Base-by-base conservation (phyloP, 495 filamentous ascomycete species). In the Bombardia bombarda region DNA sequence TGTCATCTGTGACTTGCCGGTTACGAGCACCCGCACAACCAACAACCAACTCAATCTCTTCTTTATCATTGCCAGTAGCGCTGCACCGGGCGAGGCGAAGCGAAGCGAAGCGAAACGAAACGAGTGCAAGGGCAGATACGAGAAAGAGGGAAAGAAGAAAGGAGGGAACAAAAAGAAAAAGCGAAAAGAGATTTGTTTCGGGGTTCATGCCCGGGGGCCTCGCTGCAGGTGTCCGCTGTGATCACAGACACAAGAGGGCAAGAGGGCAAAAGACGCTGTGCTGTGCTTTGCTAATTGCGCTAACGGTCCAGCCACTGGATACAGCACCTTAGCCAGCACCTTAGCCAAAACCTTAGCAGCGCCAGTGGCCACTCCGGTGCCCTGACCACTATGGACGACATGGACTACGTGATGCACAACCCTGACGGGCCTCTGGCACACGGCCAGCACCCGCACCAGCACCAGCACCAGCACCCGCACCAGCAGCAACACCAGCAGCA, bases 321-420 rank as follows among this genome's bases (percentile, higher is more conserved):
- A n/a, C n/a, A n/a, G n/a, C n/a, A n/a, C n/a, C n/a, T n/a, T n/a
- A n/a, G n/a, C n/a, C n/a, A n/a, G n/a, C n/a, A n/a, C n/a, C n/a
- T n/a, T n/a, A n/a, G n/a, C n/a, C n/a, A n/a, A n/a, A n/a, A n/a
- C n/a, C n/a, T n/a, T n/a, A n/a, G n/a, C n/a, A n/a, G n/a, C n/a
- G n/a, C n/a, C n/a, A n/a, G n/a, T n/a, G n/a, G n/a, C n/a, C n/a
- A n/a, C n/a, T n/a, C n/a, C n/a, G n/a, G 24, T 19, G 23, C 18
- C 19, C 22, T 24, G 23, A 43, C 28, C 7, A 38, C 42, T 0
- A 51, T 57, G 36, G 54, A 53, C 22, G 44, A 49, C 21, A 53
- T 53, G 54, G 51, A 53, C 19, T 53, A 42, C 32, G 8, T 46
- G 31, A 45, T 53, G 51, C 51, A 51, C 30, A 42, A 46, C 40